Evolutionary conservation across 2,329 filamentous ascomycete species (phyloP), one percentile per base, ranked within the genome.

Genomic region (Penicillium olsonii): DNA sequence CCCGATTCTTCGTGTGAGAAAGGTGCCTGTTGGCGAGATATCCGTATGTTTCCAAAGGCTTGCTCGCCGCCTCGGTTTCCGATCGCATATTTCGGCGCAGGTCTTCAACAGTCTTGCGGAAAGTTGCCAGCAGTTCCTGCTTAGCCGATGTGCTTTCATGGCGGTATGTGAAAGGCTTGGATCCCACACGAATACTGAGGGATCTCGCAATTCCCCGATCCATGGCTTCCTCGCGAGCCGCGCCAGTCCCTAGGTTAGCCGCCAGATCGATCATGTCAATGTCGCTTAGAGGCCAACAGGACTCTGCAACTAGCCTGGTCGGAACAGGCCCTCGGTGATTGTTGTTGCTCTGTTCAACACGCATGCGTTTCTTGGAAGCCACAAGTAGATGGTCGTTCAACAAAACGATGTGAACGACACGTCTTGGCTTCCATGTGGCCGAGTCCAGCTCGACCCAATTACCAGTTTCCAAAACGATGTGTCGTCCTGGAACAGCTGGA

Each of bases 391-490:
- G 92, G 65, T 99, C 94, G 67, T 97, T 99, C 2, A 99, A 79
- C 50, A 99, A 73, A 52, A 97, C 92, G 52, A 99, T 84, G 66
- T 95, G 90, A 69, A 97, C 92, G 22, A 91, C 86, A 35, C 94
- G 81, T 56, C 88, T 81, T 4, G 92, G 90, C 71, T 96, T 96
- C 85, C 95, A 97, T 0, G 94, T 99, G 10, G 94, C 94, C 56
- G 94, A 95, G 72, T 99, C 95, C 53, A 99, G 78, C 74, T 99
- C 92, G 51, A 97, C 88, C 94, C 94, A 99, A 40, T 87, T 83
- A 1, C 90, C 88, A 4, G 91, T 95, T 69, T 97, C 92, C 68
- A 95, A 86, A 2, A 97, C 84, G 38, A 99, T 91, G 68, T 96
- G 95, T 33, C 94, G 86, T n/a, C 92, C 92, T 17, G 88, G 84